Base-by-base conservation (phyloP, 2,329 filamentous ascomycete genomes). In the Hymenotorrendiella dingleyae region DNA sequence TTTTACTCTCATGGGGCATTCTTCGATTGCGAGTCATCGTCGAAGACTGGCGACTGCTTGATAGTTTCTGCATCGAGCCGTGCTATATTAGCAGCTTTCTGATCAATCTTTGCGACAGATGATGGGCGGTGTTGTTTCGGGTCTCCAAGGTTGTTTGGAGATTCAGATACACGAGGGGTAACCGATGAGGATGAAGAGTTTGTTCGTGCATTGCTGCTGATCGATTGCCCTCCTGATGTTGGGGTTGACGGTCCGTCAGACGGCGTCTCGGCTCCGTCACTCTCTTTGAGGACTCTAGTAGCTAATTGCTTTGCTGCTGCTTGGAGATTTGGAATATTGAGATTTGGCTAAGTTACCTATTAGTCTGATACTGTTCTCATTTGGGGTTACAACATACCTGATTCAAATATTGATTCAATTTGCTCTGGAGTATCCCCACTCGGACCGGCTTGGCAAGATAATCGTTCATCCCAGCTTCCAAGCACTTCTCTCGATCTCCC, bases 381-480 rank as follows among this genome's bases (percentile, higher is more conserved):
- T n/a, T n/a, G n/a, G 12, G 16, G 29, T 21, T 12, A n/a, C 11
- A 22, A 47, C 36, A 36, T 28, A 61, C 61, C 51, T 58, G 58
- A 26, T 54, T 47, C 48, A 85, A 70, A 55, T 85, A 85, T 22
- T 73, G 72, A 53, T 85, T 80, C 10, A 97, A 68, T 68, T 96
- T 91, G 58, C 81, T 81, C 65, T 87, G 93, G 41, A 97, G 70
- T 29, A 94, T 82, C 35, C 90, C 85, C 4, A 86, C 87, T 47
- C 89, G 78, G n/a, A 97, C 91, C 1, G 91, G 91, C 62, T 97
- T 97, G 12, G 91, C 89, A 1, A 96, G 76, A 57, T 96, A 97
- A 58, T 96, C 93, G 63, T 96, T 95, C 91, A 97, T 97, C 33
- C 91, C 91, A 1, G 88, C 87, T 37, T 89, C 87, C n/a, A 96